A percentile compares a stretch with the other conserved stretches of the same genome.
Evolutionary conservation across 2,329 filamentous ascomycete genomes (phyloP).

Genomic region (Huntiella bhutanensis): DNA sequence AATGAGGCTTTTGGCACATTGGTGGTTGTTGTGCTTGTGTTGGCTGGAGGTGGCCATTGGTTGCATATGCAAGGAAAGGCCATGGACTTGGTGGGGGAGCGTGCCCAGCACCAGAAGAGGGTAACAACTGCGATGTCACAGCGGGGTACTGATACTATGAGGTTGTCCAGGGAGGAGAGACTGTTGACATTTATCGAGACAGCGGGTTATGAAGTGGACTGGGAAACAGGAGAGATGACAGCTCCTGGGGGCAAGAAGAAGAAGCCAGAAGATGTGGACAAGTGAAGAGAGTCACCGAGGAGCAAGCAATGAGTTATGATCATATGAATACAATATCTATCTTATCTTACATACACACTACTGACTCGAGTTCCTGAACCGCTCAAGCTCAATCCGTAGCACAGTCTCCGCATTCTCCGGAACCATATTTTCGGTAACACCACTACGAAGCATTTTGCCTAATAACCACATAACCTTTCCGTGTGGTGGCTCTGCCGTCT

Average conservation of each 20-base stretch:
- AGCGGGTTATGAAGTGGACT: constrained; percentile 45
- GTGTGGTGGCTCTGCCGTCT: constrained; percentile 30
- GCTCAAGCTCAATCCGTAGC: constrained; percentile 18
- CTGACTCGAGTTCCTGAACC: neutral
- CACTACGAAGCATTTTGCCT: constrained; percentile 37
- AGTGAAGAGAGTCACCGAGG: neutral
- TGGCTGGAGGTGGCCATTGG: constrained; percentile 51
- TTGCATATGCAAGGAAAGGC: constrained; percentile 47
- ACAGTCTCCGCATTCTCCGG: constrained; percentile 30
- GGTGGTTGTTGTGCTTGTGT: constrained; percentile 48
- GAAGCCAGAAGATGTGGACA: constrained; percentile 13
- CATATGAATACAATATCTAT: too few relatives aligned
- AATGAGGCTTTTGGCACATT: constrained; percentile 59
- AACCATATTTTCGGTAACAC: constrained; percentile 35
- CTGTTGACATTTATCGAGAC: constrained; percentile 16
- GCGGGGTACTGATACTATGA: constrained; percentile 20
- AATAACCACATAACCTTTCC: constrained; percentile 43
- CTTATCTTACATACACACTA: neutral
- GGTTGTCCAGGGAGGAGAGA: constrained; percentile 12
- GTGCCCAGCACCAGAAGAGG: constrained; percentile 44
- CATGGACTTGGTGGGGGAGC: constrained; percentile 43
- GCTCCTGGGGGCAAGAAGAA: constrained; percentile 20
- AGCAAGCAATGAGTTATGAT: neutral
- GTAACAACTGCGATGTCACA: constrained; percentile 33
- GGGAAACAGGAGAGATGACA: constrained; percentile 20